These are phyloP conservation scores for Penicillium antarcticum DNA, from an alignment of 495 filamentous ascomycete genomes.

Conservation along the genomic window DNA sequence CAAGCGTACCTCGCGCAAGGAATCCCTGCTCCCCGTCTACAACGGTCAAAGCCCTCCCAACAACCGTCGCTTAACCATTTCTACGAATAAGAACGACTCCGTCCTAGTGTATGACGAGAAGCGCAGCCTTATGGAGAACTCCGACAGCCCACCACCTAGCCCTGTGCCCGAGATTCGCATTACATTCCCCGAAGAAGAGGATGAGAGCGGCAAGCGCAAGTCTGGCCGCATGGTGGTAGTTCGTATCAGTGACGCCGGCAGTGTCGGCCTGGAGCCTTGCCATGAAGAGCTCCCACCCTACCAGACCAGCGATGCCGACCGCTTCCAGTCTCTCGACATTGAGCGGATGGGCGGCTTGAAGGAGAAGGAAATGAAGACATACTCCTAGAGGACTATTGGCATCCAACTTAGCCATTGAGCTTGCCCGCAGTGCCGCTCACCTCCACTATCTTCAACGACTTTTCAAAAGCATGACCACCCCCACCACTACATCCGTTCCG, in stretches of 20 bases:
- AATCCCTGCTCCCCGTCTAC: slow-evolving; percentile 57
- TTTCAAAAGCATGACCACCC: slow-evolving; percentile 36
- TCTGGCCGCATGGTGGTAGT: slow-evolving; percentile 91
- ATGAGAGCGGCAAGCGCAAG: slow-evolving; percentile 72
- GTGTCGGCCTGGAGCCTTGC: slow-evolving; percentile 81
- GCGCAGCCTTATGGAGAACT: slow-evolving; percentile 67
- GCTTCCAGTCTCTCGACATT: slow-evolving; percentile 89
- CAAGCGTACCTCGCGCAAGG: slow-evolving; percentile 48
- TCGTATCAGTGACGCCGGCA: slow-evolving; percentile 78
- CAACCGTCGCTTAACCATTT: slow-evolving; percentile 67
- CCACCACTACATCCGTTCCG: slow-evolving; percentile 22
- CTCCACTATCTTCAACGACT: slow-evolving; percentile 28
- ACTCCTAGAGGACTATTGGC: slow-evolving; percentile 27
- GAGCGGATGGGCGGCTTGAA: slow-evolving; percentile 92
- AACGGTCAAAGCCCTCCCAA: slow-evolving; percentile 50
- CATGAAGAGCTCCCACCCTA: slow-evolving; percentile 86
- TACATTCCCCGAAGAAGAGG: slow-evolving; percentile 96
- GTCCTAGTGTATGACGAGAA: slow-evolving; percentile 73
- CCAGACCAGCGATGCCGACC: slow-evolving; percentile 66
- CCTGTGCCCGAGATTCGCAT: slow-evolving; percentile 97
- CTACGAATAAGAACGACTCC: slow-evolving; percentile 57
- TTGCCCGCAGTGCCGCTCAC: slow-evolving; percentile 5
- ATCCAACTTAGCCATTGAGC: slow-evolving; percentile 3
- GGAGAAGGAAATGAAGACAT: slow-evolving; percentile 61
- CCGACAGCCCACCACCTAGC: slow-evolving; percentile 70